Evolutionary conservation across 2,329 filamentous ascomycete species (phyloP).

Genomic region (Clarireedia sp.): DNA sequence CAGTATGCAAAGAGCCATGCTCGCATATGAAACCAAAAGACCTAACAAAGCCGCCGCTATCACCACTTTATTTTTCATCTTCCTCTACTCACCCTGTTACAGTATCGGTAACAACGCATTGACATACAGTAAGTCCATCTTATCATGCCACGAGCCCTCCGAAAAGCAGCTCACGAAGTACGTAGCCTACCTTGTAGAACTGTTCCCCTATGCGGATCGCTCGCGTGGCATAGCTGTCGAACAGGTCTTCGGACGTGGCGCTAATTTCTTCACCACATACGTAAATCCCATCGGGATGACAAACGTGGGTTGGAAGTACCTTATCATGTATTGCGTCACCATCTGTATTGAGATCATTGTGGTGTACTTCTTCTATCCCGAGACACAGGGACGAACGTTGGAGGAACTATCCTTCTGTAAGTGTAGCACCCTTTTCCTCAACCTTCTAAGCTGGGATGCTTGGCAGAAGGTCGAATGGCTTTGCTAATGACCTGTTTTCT

Average conservation of each 20-base stretch:
- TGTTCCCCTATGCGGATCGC: constrained; percentile 45
- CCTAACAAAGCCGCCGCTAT: constrained; percentile 15
- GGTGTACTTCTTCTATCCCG: constrained; percentile 38
- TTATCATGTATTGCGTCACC: constrained; percentile 36
- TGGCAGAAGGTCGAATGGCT: no score
- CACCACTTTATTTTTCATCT: constrained; percentile 49
- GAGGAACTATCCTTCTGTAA: constrained; percentile 38
- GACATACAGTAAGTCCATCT: constrained; percentile 44
- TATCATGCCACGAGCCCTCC: not conserved
- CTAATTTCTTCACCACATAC: constrained; percentile 29
- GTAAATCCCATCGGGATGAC: constrained; percentile 38
- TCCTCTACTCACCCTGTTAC: constrained; percentile 50
- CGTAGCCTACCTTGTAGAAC: constrained; percentile 46
- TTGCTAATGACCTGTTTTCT: constrained; percentile 1
- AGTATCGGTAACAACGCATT: constrained; percentile 61
- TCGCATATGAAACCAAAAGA: constrained; percentile 28
- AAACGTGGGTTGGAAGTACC: constrained; percentile 18
- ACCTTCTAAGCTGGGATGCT: no score
- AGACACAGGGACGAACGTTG: constrained; percentile 35
- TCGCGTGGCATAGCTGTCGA: constrained; percentile 23
- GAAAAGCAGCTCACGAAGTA: not conserved
- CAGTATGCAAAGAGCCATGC: constrained; percentile 34
- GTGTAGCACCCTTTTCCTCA: constrained; percentile 2
- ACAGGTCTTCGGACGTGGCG: constrained; percentile 32
- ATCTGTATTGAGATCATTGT: constrained; percentile 34